phyloP scores from a whole-genome alignment of 352 stramenopile genomes.

The Phytophthora cryptogea region DNA sequence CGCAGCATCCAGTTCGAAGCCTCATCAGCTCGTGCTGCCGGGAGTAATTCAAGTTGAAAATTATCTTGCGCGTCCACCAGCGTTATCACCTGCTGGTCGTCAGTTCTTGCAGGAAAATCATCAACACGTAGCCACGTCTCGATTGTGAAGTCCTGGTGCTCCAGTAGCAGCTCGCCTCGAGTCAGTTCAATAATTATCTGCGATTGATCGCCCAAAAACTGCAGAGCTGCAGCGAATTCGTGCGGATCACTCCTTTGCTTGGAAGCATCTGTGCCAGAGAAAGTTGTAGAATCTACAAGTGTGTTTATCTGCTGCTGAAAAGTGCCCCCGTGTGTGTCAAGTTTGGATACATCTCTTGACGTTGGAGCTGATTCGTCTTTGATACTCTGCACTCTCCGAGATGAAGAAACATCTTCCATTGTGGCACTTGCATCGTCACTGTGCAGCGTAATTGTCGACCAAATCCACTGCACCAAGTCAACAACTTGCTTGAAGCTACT shows the following conservation, averaged over 20 bases:
- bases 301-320: constrained; percentile 15
- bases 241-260: constrained; percentile 2
- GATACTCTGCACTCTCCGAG: neutral
- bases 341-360: constrained; percentile 13
- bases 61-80: constrained; percentile 40
- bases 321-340: constrained; percentile 3
- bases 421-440: constrained; percentile 6
- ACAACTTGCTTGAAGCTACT: neutral
- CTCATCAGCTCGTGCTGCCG: neutral
- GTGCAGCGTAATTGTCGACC: constrained; percentile 4
- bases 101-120: neutral
- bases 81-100: constrained; percentile 27
- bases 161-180: constrained; percentile 9
- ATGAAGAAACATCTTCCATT: constrained; percentile 10
- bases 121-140: constrained; percentile 48
- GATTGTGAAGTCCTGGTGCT: constrained; percentile 42
- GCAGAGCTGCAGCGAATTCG: constrained; percentile 35
- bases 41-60: constrained; percentile 37
- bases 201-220: constrained; percentile 29
- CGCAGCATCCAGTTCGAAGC: constrained; percentile 27
- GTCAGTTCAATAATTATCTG: constrained; percentile 31
- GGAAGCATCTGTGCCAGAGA: neutral
- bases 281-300: constrained; percentile 3
- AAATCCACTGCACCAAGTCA: neutral
- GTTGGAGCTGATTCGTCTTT: constrained; percentile 14